phyloP scores from a whole-genome alignment of 345 rosid genomes.

The Populus ilicifolia region DNA sequence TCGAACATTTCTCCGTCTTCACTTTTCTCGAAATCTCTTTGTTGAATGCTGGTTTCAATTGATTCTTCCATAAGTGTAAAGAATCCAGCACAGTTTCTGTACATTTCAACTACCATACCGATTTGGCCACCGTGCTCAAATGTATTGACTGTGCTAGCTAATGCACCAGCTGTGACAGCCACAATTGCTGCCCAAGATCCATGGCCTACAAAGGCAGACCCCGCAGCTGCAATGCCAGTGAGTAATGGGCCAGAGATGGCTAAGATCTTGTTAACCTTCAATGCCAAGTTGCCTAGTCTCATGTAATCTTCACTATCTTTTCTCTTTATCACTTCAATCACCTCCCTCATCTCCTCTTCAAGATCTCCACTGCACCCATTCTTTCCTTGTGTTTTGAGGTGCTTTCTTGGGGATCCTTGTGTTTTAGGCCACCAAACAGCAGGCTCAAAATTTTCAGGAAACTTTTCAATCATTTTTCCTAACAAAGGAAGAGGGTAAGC shows the following conservation, averaged over 20 bases:
- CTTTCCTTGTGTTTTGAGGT: neutral
- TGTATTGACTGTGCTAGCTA: slow-evolving; percentile 31
- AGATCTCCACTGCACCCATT: slow-evolving; percentile 38
- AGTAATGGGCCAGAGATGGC: slow-evolving; percentile 47
- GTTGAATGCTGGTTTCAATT: slow-evolving; percentile 23
- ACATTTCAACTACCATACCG: slow-evolving; percentile 59
- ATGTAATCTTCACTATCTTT: slow-evolving; percentile 41
- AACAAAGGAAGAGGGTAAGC: slow-evolving; percentile 43
- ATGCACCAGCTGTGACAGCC: slow-evolving; percentile 36
- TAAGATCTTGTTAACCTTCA: slow-evolving; percentile 42
- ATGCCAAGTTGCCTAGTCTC: slow-evolving; percentile 36
- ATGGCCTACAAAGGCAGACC: slow-evolving; percentile 22
- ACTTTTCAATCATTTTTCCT: slow-evolving; percentile 38
- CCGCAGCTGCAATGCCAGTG: slow-evolving; percentile 35
- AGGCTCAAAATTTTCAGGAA: slow-evolving; percentile 25
- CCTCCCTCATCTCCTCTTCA: slow-evolving; percentile 39
- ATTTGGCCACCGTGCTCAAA: slow-evolving; percentile 49
- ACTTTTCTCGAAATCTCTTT: slow-evolving; percentile 19
- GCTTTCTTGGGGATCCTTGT: neutral
- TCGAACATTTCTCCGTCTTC: slow-evolving; percentile 41
- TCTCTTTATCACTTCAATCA: slow-evolving; percentile 24
- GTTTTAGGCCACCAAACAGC: slow-evolving; percentile 37
- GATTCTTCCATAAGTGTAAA: slow-evolving; percentile 32
- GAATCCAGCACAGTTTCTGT: slow-evolving; percentile 45
- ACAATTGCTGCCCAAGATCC: slow-evolving; percentile 15